Base-by-base conservation (phyloP, 192 early-diverging fungal genomes). In the Paraglomus occultum region DNA sequence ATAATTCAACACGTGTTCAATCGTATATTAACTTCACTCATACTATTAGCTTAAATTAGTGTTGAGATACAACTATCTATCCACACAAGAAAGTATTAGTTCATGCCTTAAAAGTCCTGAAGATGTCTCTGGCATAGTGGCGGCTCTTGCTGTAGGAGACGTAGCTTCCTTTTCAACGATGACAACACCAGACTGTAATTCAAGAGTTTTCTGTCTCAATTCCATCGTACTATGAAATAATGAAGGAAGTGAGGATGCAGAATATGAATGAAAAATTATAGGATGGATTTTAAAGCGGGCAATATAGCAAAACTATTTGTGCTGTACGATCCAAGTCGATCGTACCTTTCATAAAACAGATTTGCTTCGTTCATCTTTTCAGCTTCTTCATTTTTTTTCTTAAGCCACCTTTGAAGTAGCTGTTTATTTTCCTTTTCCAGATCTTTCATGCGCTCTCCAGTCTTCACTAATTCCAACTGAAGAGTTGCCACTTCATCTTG, bases 351-450 rank as follows among this genome's bases (percentile, higher is more conserved):
- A 70, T 92, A 84, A 80, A 93, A 92, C 57, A 86, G 83, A 64
- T 94, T 99, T 4, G 89, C 94, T 51, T 93, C 92, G 75, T 99
- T 97, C 88, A 99, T 92, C 72, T 89, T 89, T 42, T 92, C 87
- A 1, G 92, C 95, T 71, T 94, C 90, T 65, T 91, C 88, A 69
- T 90, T 92, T 90, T 85, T 94, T 77, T 90, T 94, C 73, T 91
- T 89, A 43, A 95, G 83, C 94, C 94, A 96, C 59, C 96, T 81
- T 68, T 94, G 88, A 31, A 99, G 82, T 44, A 99, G 80, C 54
- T 95, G 85, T 11, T 78, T 83, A 75, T 99, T 96, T 73, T 99
- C 96, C 14, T 77, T 67, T 73, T 90, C 88, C 53, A 99, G 74
- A 31, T 83, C 79, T 31, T 82, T 82, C 51, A 87, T 77, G 22